These are phyloP conservation scores for Spencermartinsiella ligniputridi DNA, from an alignment of 1,139 yeast genomes.

Conservation along the genomic window DNA sequence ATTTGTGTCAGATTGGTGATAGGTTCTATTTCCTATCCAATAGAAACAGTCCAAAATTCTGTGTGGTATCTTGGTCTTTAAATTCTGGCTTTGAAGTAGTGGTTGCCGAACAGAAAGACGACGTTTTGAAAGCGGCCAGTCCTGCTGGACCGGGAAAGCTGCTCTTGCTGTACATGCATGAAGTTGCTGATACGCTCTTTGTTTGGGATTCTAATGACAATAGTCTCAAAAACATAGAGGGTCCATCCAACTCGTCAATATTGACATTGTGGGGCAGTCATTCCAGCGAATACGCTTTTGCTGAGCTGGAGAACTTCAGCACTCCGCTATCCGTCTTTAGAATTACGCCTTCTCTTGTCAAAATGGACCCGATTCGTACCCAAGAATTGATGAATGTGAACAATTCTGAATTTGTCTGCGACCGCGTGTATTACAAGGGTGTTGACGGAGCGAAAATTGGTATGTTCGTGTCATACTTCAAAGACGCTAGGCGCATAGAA, in stretches of 20 bases:
- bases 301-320: constrained; percentile 6
- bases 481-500: neutral
- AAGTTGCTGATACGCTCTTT: constrained; percentile 2
- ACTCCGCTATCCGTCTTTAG: constrained; percentile 2
- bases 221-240: neutral
- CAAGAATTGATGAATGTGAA: neutral
- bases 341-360: neutral
- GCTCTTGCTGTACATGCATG: constrained; percentile 6
- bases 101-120: neutral
- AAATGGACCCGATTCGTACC: neutral
- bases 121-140: neutral
- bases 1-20: constrained; percentile 3
- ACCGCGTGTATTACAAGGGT: constrained; percentile 5
- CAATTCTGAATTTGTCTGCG: constrained; percentile 4
- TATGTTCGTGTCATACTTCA: constrained; percentile 9
- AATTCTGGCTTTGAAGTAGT: constrained; percentile 3
- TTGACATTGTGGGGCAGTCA: neutral
- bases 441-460: constrained; percentile 7
- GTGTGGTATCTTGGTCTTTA: constrained; percentile 6
- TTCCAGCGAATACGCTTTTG: constrained; percentile 6
- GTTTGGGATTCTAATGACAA: constrained; percentile 4
- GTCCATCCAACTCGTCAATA: constrained; percentile 2
- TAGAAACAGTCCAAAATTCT: constrained; percentile 5
- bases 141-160: constrained; percentile 5
- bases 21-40: constrained; percentile 7